These are phyloP conservation scores for Crithidia thermophila DNA, from an alignment of 208 protist species.

Conservation along the genomic window DNA sequence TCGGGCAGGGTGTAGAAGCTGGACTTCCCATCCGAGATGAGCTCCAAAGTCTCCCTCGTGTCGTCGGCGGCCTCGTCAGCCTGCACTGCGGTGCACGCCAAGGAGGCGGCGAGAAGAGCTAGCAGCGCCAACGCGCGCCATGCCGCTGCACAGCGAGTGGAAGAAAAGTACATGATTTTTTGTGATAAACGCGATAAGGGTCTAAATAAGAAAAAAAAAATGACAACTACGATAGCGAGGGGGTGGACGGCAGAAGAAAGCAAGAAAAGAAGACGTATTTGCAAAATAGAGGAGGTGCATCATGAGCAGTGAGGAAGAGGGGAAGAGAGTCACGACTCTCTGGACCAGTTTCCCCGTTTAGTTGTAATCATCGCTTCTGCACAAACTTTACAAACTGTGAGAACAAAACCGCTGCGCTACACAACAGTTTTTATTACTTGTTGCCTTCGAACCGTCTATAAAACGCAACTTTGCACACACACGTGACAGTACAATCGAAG, in stretches of 20 bases:
- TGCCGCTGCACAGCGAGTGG: too few species aligned
- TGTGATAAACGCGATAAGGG: background rate
- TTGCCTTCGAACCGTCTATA: too few species aligned
- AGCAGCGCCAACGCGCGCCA: slow-evolving; percentile 6
- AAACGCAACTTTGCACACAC: too few species aligned
- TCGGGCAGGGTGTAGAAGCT: slow-evolving; percentile 38
- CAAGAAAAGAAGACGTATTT: background rate
- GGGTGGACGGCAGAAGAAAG: slow-evolving; percentile 3
- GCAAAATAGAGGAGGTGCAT: background rate
- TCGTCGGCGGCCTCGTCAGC: slow-evolving; percentile 28
- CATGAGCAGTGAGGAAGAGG: background rate
- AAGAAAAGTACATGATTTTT: background rate
- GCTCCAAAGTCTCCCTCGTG: slow-evolving; percentile 20
- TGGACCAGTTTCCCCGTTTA: too few species aligned
- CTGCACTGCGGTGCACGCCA: background rate
- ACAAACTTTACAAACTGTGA: too few species aligned
- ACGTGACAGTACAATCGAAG: too few species aligned
- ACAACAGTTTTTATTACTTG: too few species aligned
- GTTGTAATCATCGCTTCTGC: too few species aligned
- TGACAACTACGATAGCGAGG: background rate
- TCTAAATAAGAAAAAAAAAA: background rate
- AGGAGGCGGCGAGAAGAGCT: background rate
- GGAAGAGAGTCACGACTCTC: too few species aligned
- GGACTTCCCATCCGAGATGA: slow-evolving; percentile 24
- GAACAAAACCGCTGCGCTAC: too few species aligned